These are phyloP conservation scores for Laguncularia racemosa DNA, from an alignment of 345 rosid genomes.

Conservation along the genomic window DNA sequence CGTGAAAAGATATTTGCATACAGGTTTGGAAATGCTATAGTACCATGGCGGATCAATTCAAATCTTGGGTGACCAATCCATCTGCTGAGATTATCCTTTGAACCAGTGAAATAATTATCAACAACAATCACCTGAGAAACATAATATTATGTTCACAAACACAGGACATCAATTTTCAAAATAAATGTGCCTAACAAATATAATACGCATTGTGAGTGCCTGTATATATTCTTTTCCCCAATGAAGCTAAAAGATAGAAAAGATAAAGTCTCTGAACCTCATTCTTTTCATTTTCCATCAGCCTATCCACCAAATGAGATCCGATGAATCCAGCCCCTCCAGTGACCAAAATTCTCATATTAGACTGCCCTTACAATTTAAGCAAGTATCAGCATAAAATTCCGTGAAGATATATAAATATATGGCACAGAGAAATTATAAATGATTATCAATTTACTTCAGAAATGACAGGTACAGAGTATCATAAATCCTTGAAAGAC, in stretches of 20 bases:
- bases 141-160: constrained; percentile 1
- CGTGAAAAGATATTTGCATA: background rate
- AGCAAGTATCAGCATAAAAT: background rate
- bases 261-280: constrained; percentile 42
- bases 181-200: background rate
- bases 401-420: background rate
- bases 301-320: constrained; percentile 83
- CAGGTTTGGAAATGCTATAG: constrained; percentile 6
- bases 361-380: constrained; percentile 45
- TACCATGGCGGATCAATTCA: constrained; percentile 97
- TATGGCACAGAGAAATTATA: background rate
- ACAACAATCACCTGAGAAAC: constrained; percentile 65
- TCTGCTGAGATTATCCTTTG: constrained; percentile 75
- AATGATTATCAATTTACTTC: background rate
- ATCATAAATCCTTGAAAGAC: no score
- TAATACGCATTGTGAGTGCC: background rate
- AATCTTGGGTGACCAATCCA: constrained; percentile 97
- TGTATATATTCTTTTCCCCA: background rate
- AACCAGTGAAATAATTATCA: constrained; percentile 92
- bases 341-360: constrained; percentile 90
- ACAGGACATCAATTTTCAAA: background rate
- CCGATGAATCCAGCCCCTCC: constrained; percentile 99
- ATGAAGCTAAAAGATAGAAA: background rate
- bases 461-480: no score
- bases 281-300: constrained; percentile 91